Evolutionary conservation across 1,284 basidiomycete genomes (phyloP), one percentile per base, ranked within the genome.

Genomic region (Ceraceosorus bombacis): DNA sequence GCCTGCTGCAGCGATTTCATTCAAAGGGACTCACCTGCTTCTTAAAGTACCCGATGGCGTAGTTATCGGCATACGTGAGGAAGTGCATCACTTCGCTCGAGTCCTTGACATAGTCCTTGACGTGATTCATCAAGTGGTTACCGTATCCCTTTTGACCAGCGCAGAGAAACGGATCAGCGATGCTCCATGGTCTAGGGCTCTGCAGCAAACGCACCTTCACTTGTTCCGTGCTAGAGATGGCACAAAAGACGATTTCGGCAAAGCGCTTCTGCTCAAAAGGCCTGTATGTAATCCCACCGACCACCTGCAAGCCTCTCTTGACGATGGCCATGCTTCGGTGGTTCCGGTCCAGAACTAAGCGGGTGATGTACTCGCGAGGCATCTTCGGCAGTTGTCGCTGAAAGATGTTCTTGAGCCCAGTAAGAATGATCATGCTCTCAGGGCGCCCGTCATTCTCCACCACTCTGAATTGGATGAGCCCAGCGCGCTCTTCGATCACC

Each of bases 201-300:
- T 27, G 27, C 27, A 27, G 27, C 27, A 3, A n/a, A 70, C 81
- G 53, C 73, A 91, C 90, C 83, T 96, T 96, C 78, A 95, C 90
- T 82, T 98, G 95, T 78, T 96, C 93, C 5, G 89, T 90, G 54
- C 89, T 91, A 37, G 91, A 89, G 27, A 95, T 96, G 0, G 95
- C 95, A 78, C 97, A 98, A 79, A 99, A 99, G 3, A 97, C 94
- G 70, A 99, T 98, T 78, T 98, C 95, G 37, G 93, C 92, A 77
- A 99, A 99, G 10, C 88, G 87, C 62, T 93, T 85, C 70, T 90
- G 90, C 53, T 91, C 87, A 77, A 99, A 98, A 2, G 95, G 94
- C 40, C 95, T 84, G 78, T 90, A 99, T 70, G 92, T 96, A 68
- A 99, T 98, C 0, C 95, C 95, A 17, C 94, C 95, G 1, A 98